Percentiles rank a stretch among this genome's conserved stretches.
Conservation (phyloP, 176 grass and related monocot genomes). For the Thalia dealbata region DNA sequence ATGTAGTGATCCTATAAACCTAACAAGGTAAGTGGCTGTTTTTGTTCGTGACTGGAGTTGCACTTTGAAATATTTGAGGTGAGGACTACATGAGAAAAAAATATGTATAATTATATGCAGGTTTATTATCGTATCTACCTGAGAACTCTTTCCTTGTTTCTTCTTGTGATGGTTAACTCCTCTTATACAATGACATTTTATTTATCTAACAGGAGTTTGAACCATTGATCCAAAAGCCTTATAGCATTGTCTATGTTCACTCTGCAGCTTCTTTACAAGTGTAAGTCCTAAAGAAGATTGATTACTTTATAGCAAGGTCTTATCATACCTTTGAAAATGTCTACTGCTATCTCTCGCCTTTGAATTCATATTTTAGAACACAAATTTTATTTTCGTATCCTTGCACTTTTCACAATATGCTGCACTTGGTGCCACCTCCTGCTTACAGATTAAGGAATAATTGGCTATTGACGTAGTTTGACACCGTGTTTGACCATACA, state of each 20-base stretch:
- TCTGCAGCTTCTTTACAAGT: slow-evolving; percentile 73
- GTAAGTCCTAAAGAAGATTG: slow-evolving; percentile 27
- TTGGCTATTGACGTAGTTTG: slow-evolving; percentile 4
- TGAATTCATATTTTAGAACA: too few species aligned
- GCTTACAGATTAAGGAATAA: not conserved
- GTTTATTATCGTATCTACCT: not conserved
- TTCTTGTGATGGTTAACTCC: slow-evolving; percentile 2
- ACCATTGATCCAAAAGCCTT: slow-evolving; percentile 91
- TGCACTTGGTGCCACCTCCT: not conserved
- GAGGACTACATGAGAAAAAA: too few species aligned
- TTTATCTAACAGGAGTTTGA: slow-evolving; percentile 76
- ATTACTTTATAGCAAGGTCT: not conserved
- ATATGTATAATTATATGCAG: not conserved
- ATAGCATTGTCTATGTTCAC: slow-evolving; percentile 83
- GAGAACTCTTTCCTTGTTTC: slow-evolving; percentile 12
- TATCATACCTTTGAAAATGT: not conserved
- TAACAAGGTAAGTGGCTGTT: not conserved
- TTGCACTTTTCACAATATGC: not conserved
- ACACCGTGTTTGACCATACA: slow-evolving; percentile 22
- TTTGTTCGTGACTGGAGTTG: not conserved
- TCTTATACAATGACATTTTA: slow-evolving; percentile 6
- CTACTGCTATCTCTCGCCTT: not conserved
- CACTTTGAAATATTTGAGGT: not conserved
- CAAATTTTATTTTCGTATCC: not conserved
- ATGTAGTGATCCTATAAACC: not conserved